These are phyloP conservation scores for Betula pendula DNA, from an alignment of 306 rosid species.

Conservation along the genomic window DNA sequence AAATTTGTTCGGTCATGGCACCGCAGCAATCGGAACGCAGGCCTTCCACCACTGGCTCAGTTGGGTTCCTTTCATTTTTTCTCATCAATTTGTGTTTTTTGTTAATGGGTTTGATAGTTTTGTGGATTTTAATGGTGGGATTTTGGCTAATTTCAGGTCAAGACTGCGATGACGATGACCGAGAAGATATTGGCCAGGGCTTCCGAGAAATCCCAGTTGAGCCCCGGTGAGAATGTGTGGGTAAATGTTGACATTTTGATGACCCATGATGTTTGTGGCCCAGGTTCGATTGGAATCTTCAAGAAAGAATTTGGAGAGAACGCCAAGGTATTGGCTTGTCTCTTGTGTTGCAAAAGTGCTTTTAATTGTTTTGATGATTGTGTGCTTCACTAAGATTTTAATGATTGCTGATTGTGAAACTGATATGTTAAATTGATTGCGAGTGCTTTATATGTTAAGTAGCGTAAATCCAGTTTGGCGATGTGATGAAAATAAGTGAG, in stretches of 20 bases:
- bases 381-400: neutral
- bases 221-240: conserved; percentile 90
- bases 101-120: neutral
- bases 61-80: conserved; percentile 24
- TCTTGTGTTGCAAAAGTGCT: neutral
- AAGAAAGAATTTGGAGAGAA: conserved; percentile 89
- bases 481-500: neutral
- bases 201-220: conserved; percentile 65
- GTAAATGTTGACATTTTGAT: conserved; percentile 79
- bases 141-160: conserved; percentile 52
- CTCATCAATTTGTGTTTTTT: conserved; percentile 4
- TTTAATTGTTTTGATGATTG: neutral
- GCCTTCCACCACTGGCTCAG: conserved; percentile 82
- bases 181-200: conserved; percentile 90
- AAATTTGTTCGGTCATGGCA: conserved; percentile 59
- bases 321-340: conserved; percentile 60
- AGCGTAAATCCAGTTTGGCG: neutral
- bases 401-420: conserved; percentile 1
- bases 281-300: conserved; percentile 91
- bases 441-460: neutral
- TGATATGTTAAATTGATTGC: neutral
- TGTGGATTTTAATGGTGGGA: conserved; percentile 11
- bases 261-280: conserved; percentile 97
- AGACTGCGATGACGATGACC: conserved; percentile 89
- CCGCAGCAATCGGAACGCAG: conserved; percentile 79